Evolutionary conservation across 2,329 filamentous ascomycete genomes (phyloP).

Genomic region (Clonostachys byssicola): DNA sequence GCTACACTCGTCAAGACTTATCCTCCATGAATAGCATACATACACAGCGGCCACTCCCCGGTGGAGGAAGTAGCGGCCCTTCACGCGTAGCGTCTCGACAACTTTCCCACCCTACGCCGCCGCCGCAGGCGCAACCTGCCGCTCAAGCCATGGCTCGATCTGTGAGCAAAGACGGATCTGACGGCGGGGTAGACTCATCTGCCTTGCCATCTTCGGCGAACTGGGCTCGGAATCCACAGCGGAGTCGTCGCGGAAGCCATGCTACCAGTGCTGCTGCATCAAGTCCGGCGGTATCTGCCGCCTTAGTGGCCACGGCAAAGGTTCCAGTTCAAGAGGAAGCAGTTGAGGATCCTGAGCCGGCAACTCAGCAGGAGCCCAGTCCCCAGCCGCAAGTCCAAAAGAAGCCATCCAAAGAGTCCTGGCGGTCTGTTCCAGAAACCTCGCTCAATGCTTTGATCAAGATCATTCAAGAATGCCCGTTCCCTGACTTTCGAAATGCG

Average conservation of each 20-base stretch:
- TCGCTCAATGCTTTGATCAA: slow-evolving; percentile 29
- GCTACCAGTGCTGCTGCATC: slow-evolving; percentile 77
- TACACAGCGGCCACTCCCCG: slow-evolving; percentile 64
- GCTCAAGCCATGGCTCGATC: slow-evolving; percentile 69
- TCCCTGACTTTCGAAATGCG: slow-evolving; percentile 13
- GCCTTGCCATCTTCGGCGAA: slow-evolving; percentile 91
- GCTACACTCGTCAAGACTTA: slow-evolving; percentile 89
- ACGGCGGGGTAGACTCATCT: slow-evolving; percentile 71
- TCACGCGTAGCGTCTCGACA: slow-evolving; percentile 50
- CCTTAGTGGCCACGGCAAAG: slow-evolving; percentile 50
- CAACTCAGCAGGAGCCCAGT: slow-evolving; percentile 5
- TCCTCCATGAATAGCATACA: slow-evolving; percentile 91
- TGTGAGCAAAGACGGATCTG: slow-evolving; percentile 72
- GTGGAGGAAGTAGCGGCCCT: slow-evolving; percentile 43
- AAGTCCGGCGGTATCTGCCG: slow-evolving; percentile 70
- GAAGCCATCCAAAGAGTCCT: neutral
- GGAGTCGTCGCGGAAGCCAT: slow-evolving; percentile 70
- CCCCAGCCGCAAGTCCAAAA: neutral
- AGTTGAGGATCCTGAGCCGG: slow-evolving; percentile 21
- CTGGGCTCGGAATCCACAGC: slow-evolving; percentile 74
- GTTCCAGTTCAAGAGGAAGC: slow-evolving; percentile 38
- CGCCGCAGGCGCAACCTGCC: slow-evolving; percentile 30
- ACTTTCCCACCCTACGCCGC: slow-evolving; percentile 24
- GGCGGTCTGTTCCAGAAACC: slow-evolving; percentile 8
- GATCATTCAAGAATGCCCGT: slow-evolving; percentile 26